phyloP scores from a whole-genome alignment of 1,284 basidiomycete genomes.

The Cutaneotrichosporon cutaneum region DNA sequence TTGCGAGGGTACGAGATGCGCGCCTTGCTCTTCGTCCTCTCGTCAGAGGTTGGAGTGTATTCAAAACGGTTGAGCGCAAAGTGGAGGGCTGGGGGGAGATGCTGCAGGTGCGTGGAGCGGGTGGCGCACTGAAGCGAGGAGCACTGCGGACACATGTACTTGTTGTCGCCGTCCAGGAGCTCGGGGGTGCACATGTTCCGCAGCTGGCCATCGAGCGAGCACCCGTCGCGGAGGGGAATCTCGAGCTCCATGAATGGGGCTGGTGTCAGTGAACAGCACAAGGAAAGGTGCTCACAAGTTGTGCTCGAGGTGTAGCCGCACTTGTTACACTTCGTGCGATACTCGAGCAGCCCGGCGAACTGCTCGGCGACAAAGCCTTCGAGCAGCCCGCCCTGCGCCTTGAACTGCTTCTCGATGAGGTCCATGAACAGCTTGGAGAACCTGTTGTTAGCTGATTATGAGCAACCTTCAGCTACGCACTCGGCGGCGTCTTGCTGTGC shows the following conservation, averaged over 20 bases:
- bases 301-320: constrained; percentile 58
- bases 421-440: constrained; percentile 92
- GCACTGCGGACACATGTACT: constrained; percentile 77
- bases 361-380: constrained; percentile 69
- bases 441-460: constrained; percentile 53
- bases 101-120: constrained; percentile 65
- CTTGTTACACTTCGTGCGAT: constrained; percentile 69
- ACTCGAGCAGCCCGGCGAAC: constrained; percentile 81
- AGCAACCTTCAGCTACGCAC: constrained; percentile 55
- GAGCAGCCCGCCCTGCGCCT: constrained; percentile 64
- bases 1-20: constrained; percentile 71
- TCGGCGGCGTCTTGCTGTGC: constrained; percentile 95
- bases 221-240: constrained; percentile 72
- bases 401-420: constrained; percentile 77
- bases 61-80: constrained; percentile 86
- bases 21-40: constrained; percentile 80
- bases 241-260: constrained; percentile 77
- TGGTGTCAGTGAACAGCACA: constrained; percentile 7
- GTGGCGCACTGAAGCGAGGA: constrained; percentile 69
- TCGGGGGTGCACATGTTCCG: constrained; percentile 65
- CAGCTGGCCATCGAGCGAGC: constrained; percentile 70
- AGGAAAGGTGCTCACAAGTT: constrained; percentile 1
- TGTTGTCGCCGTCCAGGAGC: constrained; percentile 72
- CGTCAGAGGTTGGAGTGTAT: constrained; percentile 71
- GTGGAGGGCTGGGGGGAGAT: constrained; percentile 76